These are phyloP conservation scores for Aureobasidium sp. DNA, from an alignment of 2,329 filamentous ascomycete genomes.

Conservation along the genomic window DNA sequence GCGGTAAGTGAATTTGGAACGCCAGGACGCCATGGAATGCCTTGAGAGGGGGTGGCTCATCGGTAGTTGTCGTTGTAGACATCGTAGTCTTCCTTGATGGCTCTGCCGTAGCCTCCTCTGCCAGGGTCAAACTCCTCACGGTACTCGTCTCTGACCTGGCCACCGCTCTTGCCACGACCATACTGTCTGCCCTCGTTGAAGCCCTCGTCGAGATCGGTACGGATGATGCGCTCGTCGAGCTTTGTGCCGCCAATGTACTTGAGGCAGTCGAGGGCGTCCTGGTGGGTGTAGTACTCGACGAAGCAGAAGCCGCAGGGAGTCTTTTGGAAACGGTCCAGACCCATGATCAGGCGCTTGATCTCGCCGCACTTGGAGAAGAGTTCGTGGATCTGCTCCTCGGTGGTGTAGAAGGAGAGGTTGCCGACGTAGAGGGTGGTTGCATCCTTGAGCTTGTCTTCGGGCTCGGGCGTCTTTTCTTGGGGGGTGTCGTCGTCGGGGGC, in stretches of 20 bases:
- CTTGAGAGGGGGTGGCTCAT: not conserved
- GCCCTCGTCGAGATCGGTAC: constrained; percentile 89
- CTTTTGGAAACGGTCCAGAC: constrained; percentile 91
- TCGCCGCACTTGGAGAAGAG: constrained; percentile 62
- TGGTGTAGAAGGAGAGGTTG: constrained; percentile 96
- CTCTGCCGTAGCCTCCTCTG: constrained; percentile 14
- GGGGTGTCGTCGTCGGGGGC: constrained; percentile 41
- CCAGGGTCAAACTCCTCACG: constrained; percentile 91
- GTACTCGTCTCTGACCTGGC: constrained; percentile 96
- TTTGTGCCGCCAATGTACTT: constrained; percentile 98
- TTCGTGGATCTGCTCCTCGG: constrained; percentile 97
- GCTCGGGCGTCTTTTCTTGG: constrained; percentile 44
- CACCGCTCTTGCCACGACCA: constrained; percentile 85
- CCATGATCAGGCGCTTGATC: constrained; percentile 97
- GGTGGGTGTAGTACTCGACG: constrained; percentile 97
- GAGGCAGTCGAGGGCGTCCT: constrained; percentile 94
- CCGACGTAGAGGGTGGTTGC: constrained; percentile 96
- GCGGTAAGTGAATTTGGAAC: not conserved
- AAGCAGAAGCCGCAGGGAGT: constrained; percentile 99
- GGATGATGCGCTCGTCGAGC: constrained; percentile 91
- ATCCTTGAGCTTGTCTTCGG: constrained; percentile 71
- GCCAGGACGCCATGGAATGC: not conserved
- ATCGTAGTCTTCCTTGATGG: constrained; percentile 14
- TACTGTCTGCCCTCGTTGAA: constrained; percentile 96
- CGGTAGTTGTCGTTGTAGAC: constrained; percentile 14